Percentiles rank a stretch among this genome's conserved stretches.
These are phyloP conservation scores for Citrullus amarus DNA, from an alignment of 306 rosid genomes.

Conservation along the genomic window DNA sequence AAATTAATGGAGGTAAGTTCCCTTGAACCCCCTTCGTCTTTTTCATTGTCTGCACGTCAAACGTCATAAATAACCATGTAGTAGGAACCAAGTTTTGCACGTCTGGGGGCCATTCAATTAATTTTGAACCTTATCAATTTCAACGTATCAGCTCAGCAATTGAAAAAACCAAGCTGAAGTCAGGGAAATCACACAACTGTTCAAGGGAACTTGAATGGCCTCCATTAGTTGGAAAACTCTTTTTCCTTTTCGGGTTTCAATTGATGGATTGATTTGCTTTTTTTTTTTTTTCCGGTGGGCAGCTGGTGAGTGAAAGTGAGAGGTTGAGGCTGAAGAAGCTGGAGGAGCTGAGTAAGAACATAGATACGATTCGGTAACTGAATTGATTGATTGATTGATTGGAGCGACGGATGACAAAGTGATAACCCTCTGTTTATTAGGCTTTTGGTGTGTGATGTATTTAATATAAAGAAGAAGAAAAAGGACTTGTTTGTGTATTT, in stretches of 20 bases:
- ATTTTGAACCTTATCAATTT: background rate
- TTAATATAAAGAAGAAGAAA: slow-evolving; percentile 11
- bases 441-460: slow-evolving; percentile 67
- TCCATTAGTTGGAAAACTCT: background rate
- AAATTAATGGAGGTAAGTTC: slow-evolving; percentile 65
- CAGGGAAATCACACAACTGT: background rate
- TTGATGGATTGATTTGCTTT: background rate
- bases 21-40: background rate
- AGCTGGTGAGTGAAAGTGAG: slow-evolving; percentile 67
- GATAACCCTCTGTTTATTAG: slow-evolving; percentile 36
- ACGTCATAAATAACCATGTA: background rate
- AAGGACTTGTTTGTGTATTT: slow-evolving; percentile 6
- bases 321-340: slow-evolving; percentile 92
- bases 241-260: background rate
- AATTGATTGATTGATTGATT: slow-evolving; percentile 1
- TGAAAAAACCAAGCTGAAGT: background rate
- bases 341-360: slow-evolving; percentile 87
- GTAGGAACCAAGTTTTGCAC: background rate
- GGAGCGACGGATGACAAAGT: slow-evolving; percentile 20
- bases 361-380: slow-evolving; percentile 47
- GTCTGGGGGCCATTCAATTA: background rate
- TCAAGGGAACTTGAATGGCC: background rate
- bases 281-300: background rate
- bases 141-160: background rate
- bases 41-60: background rate